Evolutionary conservation across 2,329 filamentous ascomycete genomes (phyloP).

Genomic region (Calcarisporium arbuscula): DNA sequence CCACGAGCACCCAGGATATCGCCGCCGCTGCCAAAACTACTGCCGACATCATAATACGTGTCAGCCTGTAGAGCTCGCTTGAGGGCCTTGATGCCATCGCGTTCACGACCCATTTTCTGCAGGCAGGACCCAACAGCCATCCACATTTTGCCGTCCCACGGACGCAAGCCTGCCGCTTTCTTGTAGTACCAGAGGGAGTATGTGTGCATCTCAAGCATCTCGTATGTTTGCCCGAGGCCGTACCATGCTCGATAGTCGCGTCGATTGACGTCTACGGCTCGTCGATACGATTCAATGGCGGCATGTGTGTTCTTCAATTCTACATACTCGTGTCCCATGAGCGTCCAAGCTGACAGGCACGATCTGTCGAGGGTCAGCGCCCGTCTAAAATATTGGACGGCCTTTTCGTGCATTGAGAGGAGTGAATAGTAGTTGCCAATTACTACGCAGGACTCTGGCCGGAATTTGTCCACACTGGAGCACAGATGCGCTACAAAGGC

Average conservation of each 20-base stretch:
- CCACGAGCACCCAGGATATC: conserved; percentile 42
- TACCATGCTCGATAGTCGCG: conserved; percentile 98
- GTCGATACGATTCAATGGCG: conserved; percentile 91
- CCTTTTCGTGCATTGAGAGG: conserved; percentile 93
- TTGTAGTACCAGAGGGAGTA: conserved; percentile 98
- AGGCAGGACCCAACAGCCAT: conserved; percentile 89
- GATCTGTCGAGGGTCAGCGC: conserved; percentile 84
- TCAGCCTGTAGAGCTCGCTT: conserved; percentile 88
- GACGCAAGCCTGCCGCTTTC: conserved; percentile 83
- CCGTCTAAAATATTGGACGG: conserved; percentile 93
- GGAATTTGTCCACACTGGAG: conserved; percentile 87
- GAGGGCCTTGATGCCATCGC: conserved; percentile 91
- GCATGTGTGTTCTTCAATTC: conserved; percentile 98
- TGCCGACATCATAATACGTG: conserved; percentile 69
- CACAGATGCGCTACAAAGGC: conserved; percentile 90
- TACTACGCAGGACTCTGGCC: conserved; percentile 93
- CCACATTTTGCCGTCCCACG: conserved; percentile 99
- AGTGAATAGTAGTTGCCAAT: conserved; percentile 96
- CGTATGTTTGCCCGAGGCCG: conserved; percentile 91
- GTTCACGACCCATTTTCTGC: conserved; percentile 77
- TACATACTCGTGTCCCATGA: conserved; percentile 98
- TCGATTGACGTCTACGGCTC: conserved; percentile 91
- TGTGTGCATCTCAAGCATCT: conserved; percentile 95
- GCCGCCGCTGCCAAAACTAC: conserved; percentile 44
- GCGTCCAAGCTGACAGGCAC: conserved; percentile 91